These are phyloP conservation scores for Quercus aquifolioides DNA, from an alignment of 306 rosid genomes.

Conservation along the genomic window DNA sequence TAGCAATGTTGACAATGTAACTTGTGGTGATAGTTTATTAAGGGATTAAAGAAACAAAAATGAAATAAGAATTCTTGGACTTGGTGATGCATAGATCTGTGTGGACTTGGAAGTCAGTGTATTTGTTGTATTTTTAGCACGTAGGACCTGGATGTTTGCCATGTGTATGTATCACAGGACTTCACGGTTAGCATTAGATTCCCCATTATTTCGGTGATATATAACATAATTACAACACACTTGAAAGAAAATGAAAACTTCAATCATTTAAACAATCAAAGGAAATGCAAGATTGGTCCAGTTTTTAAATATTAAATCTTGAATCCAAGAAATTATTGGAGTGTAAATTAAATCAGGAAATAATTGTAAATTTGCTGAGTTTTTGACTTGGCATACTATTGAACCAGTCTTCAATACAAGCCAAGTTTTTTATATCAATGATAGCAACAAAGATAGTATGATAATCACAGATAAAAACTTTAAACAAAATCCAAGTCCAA, in stretches of 20 bases:
- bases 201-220: background rate
- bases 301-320: too few relatives aligned
- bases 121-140: background rate
- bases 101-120: background rate
- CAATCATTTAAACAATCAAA: background rate
- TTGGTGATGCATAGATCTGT: background rate
- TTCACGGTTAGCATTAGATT: background rate
- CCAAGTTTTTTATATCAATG: background rate
- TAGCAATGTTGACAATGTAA: background rate
- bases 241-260: background rate
- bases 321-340: background rate
- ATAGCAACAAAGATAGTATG: conserved; percentile 2
- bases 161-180: background rate
- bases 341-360: background rate
- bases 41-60: background rate
- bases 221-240: background rate
- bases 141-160: background rate
- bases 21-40: background rate
- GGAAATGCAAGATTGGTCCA: too few relatives aligned
- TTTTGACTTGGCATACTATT: background rate
- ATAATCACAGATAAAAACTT: conserved; percentile 2
- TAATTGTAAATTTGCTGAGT: background rate
- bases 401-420: background rate
- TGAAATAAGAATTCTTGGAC: background rate
- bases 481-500: background rate